A percentile compares a stretch with the other conserved stretches of the same genome.
phyloP scores from a whole-genome alignment of 805 yeast species.

The Cyberlindnera amylophila region DNA sequence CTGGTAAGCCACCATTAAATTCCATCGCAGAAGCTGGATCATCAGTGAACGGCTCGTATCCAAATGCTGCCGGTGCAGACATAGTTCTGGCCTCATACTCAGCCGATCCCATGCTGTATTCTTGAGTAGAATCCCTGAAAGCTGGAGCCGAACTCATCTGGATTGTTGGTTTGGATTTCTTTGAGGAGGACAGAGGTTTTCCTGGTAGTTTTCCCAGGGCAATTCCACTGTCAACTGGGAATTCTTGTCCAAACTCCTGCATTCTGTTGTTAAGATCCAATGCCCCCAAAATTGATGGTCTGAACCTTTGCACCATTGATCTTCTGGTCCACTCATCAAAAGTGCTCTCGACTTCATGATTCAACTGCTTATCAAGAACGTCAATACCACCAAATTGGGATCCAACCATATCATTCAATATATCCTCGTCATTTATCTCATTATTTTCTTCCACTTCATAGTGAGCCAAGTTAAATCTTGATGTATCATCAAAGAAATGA shows the following conservation, averaged over 20 bases:
- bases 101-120: conserved; percentile 3
- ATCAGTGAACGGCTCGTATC: conserved; percentile 6
- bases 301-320: conserved; percentile 12
- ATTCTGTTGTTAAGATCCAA: conserved; percentile 22
- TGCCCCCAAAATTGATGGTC: conserved; percentile 26
- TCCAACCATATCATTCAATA: conserved; percentile 12
- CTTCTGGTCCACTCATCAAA: conserved; percentile 21
- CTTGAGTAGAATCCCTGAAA: conserved; percentile 14
- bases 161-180: conserved; percentile 5
- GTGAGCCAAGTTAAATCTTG: conserved; percentile 5
- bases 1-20: conserved; percentile 10
- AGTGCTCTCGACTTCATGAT: conserved; percentile 8
- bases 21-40: conserved; percentile 3
- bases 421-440: conserved; percentile 25
- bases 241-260: conserved; percentile 5
- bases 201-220: conserved; percentile 14
- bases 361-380: conserved; percentile 14
- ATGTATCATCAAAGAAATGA: conserved; percentile 12
- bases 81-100: conserved; percentile 19
- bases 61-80: conserved; percentile 18
- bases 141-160: conserved; percentile 23
- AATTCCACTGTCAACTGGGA: conserved; percentile 6
- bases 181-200: neutral
- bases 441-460: conserved; percentile 16
- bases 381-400: conserved; percentile 14